Conservation (phyloP, 2,329 filamentous ascomycete species). For the Fusarium verticillioides region DNA sequence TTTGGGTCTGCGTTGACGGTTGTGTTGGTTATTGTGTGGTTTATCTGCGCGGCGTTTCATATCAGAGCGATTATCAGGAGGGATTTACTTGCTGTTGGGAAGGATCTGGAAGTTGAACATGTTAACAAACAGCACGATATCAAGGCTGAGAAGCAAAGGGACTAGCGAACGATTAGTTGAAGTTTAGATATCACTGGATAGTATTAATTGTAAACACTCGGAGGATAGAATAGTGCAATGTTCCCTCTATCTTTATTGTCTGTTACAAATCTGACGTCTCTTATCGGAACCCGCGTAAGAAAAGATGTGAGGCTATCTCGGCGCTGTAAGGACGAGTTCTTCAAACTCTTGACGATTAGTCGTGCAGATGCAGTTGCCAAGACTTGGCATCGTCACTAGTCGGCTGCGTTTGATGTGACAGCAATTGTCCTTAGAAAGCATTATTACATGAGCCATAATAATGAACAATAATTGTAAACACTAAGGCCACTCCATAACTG, state of each 20-base stretch:
- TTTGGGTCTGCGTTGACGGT: background rate
- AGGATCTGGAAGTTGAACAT: constrained; percentile 20
- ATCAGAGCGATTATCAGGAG: background rate
- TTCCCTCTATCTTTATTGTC: too few species aligned
- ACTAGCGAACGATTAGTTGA: rapidly evolving
- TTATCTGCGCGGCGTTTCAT: background rate
- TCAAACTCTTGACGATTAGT: too few species aligned
- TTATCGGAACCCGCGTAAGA: too few species aligned
- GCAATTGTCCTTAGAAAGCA: too few species aligned
- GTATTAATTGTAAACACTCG: background rate
- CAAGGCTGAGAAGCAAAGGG: background rate
- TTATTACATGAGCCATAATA: background rate
- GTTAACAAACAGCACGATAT: constrained; percentile 1
- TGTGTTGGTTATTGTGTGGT: constrained; percentile 4
- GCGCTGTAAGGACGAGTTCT: too few species aligned
- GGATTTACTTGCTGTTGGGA: constrained; percentile 14
- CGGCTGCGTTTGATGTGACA: too few species aligned
- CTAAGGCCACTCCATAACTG: too few species aligned
- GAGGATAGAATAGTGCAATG: too few species aligned
- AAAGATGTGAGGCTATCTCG: too few species aligned
- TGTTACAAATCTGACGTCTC: too few species aligned
- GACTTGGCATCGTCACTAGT: too few species aligned
- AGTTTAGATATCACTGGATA: rapidly evolving
- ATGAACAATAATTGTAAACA: background rate
- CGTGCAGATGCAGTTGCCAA: too few species aligned